Conservation (phyloP, 805 yeast genomes). For the Saccharomycopsis capsularis region DNA sequence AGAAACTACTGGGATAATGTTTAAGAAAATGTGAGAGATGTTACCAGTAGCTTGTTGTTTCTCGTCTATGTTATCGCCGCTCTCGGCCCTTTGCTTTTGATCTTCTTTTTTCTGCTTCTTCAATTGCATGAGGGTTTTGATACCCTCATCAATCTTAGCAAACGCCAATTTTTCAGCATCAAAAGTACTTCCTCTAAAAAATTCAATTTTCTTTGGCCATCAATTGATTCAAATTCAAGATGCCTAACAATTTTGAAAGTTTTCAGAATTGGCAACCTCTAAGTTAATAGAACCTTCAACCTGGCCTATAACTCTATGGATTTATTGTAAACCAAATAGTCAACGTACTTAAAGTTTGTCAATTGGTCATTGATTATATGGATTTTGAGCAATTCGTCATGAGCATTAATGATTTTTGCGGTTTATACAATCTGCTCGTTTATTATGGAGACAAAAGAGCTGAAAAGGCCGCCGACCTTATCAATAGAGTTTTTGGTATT, state of each 20-base stretch:
- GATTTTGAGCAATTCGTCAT: conserved; percentile 31
- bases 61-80: conserved; percentile 21
- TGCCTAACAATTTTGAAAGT: conserved; percentile 23
- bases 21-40: conserved; percentile 58
- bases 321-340: conserved; percentile 40
- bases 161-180: conserved; percentile 85
- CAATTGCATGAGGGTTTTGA: conserved; percentile 34
- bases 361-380: conserved; percentile 38
- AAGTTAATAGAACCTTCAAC: conserved; percentile 65
- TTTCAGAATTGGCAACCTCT: conserved; percentile 43
- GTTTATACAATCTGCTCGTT: conserved; percentile 14
- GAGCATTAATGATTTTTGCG: background rate
- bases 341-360: conserved; percentile 31
- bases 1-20: conserved; percentile 54
- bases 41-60: conserved; percentile 17
- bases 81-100: background rate
- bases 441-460: conserved; percentile 14
- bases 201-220: conserved; percentile 45
- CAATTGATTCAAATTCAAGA: conserved; percentile 18
- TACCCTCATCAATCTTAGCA: conserved; percentile 79
- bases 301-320: conserved; percentile 53
- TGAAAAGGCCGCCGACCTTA: conserved; percentile 18
- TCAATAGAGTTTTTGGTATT: background rate
- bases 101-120: conserved; percentile 24
- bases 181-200: conserved; percentile 67